Percentiles rank a stretch among this genome's conserved stretches.
These are phyloP conservation scores for Eucalyptus sp. DNA, from an alignment of 345 rosid genomes.

Conservation along the genomic window DNA sequence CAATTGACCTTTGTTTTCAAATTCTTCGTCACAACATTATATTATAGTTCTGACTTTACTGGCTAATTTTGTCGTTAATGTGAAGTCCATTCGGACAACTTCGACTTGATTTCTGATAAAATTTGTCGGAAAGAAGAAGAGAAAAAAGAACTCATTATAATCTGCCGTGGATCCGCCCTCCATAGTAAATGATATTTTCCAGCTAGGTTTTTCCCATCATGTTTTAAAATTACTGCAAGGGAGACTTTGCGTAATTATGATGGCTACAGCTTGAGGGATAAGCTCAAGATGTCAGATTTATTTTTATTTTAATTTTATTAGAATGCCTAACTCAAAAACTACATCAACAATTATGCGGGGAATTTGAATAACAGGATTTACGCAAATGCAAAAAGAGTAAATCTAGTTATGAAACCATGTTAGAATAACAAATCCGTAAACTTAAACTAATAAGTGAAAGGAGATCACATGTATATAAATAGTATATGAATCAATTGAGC, in stretches of 20 bases:
- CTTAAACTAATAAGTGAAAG: fast-evolving
- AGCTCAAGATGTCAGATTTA: background rate
- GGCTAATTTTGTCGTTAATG: background rate
- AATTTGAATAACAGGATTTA: background rate
- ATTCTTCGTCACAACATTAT: background rate
- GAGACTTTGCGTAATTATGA: background rate
- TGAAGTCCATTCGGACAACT: background rate
- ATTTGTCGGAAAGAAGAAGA: background rate
- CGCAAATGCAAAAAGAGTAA: background rate
- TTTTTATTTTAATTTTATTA: background rate
- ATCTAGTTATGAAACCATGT: fast-evolving
- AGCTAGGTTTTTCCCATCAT: background rate
- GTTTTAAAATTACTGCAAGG: background rate
- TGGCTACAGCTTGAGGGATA: background rate
- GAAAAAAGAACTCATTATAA: background rate
- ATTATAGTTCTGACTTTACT: background rate
- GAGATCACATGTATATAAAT: background rate
- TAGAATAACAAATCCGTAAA: fast-evolving
- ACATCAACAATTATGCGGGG: fast-evolving
- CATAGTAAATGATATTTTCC: background rate
- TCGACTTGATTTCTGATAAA: background rate
- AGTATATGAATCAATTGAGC: background rate
- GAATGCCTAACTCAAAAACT: background rate
- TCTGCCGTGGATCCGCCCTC: background rate
- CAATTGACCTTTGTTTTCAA: background rate